phyloP scores from a whole-genome alignment of 306 rosid species.

The Rosa lucieae region DNA sequence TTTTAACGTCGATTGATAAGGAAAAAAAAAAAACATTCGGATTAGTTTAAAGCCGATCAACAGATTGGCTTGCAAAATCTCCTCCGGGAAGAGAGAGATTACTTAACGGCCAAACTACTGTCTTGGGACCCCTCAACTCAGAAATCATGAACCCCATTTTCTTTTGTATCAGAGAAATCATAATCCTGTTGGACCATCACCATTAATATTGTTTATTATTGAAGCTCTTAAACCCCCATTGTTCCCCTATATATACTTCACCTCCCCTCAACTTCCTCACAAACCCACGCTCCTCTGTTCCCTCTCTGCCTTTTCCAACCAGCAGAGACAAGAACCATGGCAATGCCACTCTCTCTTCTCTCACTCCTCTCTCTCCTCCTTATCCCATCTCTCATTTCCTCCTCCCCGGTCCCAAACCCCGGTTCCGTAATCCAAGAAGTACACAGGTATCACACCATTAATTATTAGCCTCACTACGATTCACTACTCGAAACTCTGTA shows the following conservation, averaged over 20 bases:
- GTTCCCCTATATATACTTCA: constrained; percentile 44
- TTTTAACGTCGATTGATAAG: not conserved
- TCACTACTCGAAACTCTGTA: not conserved
- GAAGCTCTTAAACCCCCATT: constrained; percentile 21
- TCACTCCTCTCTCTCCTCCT: constrained; percentile 32
- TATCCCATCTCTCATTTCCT: constrained; percentile 39
- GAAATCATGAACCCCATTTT: constrained; percentile 16
- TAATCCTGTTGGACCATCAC: constrained; percentile 14
- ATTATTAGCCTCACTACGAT: not conserved
- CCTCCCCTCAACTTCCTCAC: constrained; percentile 38
- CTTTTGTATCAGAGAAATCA: constrained; percentile 2
- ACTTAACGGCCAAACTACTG: constrained; percentile 30
- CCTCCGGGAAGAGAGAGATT: not conserved
- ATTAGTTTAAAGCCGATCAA: not conserved
- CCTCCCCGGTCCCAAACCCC: constrained; percentile 64
- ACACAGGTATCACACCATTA: constrained; percentile 41
- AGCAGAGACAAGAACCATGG: constrained; percentile 39
- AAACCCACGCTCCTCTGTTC: constrained; percentile 18
- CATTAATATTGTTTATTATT: constrained; percentile 15
- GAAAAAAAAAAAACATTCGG: not conserved
- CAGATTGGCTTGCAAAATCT: constrained; percentile 7
- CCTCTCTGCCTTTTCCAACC: constrained; percentile 17
- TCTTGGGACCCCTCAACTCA: constrained; percentile 13
- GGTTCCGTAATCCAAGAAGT: constrained; percentile 62
- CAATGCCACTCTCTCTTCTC: constrained; percentile 42